Percentiles rank a stretch among this genome's conserved stretches.
These are phyloP conservation scores for Bromus sterilis DNA, from an alignment of 176 grass and related monocot genomes.

Conservation along the genomic window DNA sequence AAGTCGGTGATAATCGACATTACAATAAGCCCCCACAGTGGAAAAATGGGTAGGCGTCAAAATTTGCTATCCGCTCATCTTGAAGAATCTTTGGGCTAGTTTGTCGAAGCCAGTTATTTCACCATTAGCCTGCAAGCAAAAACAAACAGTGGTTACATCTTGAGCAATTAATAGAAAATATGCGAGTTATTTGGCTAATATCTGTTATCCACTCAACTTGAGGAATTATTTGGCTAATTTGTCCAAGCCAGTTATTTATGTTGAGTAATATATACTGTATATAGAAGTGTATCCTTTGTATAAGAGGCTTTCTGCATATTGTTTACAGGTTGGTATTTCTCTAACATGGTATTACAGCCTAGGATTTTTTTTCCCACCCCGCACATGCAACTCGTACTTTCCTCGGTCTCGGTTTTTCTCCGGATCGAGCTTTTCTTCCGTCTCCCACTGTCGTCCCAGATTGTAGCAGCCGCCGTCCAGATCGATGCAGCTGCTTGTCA, in stretches of 20 bases:
- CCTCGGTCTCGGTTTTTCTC: too few species aligned
- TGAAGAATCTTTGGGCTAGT: not conserved
- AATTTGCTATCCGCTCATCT: constrained; percentile 14
- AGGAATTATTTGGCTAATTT: not conserved
- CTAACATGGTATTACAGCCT: too few species aligned
- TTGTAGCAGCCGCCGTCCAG: too few species aligned
- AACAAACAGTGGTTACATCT: constrained; percentile 12
- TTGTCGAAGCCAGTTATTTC: not conserved
- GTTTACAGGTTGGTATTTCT: too few species aligned
- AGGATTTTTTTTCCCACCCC: too few species aligned
- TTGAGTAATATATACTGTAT: not conserved
- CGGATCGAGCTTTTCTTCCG: too few species aligned
- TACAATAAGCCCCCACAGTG: not conserved
- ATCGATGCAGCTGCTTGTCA: too few species aligned
- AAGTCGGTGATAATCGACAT: constrained; percentile 10
- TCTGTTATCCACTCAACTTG: not conserved
- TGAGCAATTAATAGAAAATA: not conserved
- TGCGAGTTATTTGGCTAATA: not conserved
- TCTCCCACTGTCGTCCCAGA: too few species aligned
- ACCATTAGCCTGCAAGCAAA: constrained; percentile 23
- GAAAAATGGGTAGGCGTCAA: constrained; percentile 10
- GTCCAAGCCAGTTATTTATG: not conserved
- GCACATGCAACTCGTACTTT: too few species aligned
- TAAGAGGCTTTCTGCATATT: too few species aligned
- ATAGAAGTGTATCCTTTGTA: too few species aligned